phyloP scores from a whole-genome alignment of 176 grass and related monocot species.

The Alloteropsis semialata region DNA sequence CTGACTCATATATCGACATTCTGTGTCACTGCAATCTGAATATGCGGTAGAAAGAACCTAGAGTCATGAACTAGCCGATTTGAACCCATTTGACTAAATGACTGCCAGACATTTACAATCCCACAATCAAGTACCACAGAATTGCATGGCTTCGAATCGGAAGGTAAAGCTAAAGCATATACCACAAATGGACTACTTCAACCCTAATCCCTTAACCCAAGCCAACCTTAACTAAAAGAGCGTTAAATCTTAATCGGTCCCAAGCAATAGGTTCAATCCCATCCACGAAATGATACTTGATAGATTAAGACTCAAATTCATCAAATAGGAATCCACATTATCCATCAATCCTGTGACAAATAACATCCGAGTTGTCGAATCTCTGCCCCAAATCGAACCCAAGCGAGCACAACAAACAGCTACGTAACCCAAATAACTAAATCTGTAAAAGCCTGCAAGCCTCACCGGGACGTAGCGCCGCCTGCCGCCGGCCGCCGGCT shows the following conservation, averaged over 20 bases:
- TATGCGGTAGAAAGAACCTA: not conserved
- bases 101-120: not conserved
- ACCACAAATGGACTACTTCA: not conserved
- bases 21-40: not conserved
- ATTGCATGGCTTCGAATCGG: not conserved
- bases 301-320: not conserved
- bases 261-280: not conserved
- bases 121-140: not conserved
- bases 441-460: not conserved
- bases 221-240: not conserved
- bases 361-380: not conserved
- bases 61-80: not conserved
- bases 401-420: not conserved
- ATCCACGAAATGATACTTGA: not conserved
- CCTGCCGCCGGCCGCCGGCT: slow-evolving; percentile 24
- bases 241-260: not conserved
- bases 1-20: not conserved
- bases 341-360: not conserved
- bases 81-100: not conserved
- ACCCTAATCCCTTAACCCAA: slow-evolving; percentile 6
- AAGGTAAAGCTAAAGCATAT: not conserved
- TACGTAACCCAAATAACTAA: not conserved
- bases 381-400: slow-evolving; percentile 10
- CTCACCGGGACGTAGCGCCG: slow-evolving; percentile 73
- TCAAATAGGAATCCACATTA: not conserved